A percentile compares a stretch with the other conserved stretches of the same genome.
Conservation (phyloP, 2,329 filamentous ascomycete genomes). For the Pyrenophora graminea region DNA sequence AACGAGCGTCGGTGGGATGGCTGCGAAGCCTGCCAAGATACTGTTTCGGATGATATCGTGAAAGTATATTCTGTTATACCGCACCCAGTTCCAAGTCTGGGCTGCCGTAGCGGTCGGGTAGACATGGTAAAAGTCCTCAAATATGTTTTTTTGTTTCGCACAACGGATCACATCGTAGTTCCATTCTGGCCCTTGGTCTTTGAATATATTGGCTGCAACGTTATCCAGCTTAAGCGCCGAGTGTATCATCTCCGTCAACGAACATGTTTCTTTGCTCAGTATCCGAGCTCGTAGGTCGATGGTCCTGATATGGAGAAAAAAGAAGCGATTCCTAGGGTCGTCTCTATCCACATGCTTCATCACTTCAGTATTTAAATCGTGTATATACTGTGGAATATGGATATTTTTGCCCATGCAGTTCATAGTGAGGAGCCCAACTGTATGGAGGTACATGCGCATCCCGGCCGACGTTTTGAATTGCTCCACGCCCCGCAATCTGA, state of each 20-base stretch:
- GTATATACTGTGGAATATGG: conserved; percentile 30
- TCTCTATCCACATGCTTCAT: conserved; percentile 21
- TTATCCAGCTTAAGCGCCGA: conserved; percentile 32
- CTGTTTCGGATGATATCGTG: conserved; percentile 43
- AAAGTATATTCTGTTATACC: conserved; percentile 40
- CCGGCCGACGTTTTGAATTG: conserved; percentile 38
- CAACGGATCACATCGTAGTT: conserved; percentile 26
- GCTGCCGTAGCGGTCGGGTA: conserved; percentile 34
- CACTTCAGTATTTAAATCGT: conserved; percentile 31
- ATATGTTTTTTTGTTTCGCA: conserved; percentile 18
- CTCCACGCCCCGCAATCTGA: conserved; percentile 36
- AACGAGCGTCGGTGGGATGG: conserved; percentile 31
- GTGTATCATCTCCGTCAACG: conserved; percentile 29
- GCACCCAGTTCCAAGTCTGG: conserved; percentile 43
- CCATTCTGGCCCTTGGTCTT: conserved; percentile 26
- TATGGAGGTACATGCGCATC: conserved; percentile 40
- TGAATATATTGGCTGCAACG: conserved; percentile 26
- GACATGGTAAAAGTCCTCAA: conserved; percentile 37
- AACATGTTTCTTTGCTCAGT: conserved; percentile 16
- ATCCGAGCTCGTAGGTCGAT: conserved; percentile 37
- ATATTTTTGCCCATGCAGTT: conserved; percentile 35
- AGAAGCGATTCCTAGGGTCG: conserved; percentile 36
- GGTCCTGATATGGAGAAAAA: conserved; percentile 33
- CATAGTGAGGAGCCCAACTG: conserved; percentile 31
- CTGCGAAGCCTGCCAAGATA: conserved; percentile 32